Evolutionary conservation across 495 filamentous ascomycete genomes (phyloP).

Genomic region (Neurospora sp.): DNA sequence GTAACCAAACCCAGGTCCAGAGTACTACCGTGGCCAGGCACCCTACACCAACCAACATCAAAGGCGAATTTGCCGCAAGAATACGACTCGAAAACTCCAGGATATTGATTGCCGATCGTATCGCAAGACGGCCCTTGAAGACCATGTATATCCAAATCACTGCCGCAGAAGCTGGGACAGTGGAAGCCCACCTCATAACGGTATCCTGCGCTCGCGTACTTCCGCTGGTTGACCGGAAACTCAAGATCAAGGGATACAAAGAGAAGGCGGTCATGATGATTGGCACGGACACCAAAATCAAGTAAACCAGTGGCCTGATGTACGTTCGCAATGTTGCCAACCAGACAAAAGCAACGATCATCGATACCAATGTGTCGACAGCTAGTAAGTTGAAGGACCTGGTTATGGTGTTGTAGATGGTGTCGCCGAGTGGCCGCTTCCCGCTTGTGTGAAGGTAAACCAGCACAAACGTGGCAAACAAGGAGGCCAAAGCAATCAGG

Average conservation of each 20-base stretch:
- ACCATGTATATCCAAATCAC: conserved; percentile 75
- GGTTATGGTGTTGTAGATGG: conserved; percentile 83
- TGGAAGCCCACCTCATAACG: conserved; percentile 78
- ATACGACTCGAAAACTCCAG: conserved; percentile 87
- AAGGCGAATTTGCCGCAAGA: conserved; percentile 69
- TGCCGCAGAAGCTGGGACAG: conserved; percentile 63
- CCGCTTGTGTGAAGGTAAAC: conserved; percentile 73
- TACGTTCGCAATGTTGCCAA: conserved; percentile 78
- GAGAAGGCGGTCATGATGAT: conserved; percentile 78
- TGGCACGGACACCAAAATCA: conserved; percentile 75
- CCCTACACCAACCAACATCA: conserved; percentile 72
- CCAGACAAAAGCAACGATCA: conserved; percentile 83
- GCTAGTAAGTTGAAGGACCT: conserved; percentile 82
- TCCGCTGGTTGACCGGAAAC: conserved; percentile 63
- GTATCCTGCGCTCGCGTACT: conserved; percentile 71
- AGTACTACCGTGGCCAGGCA: conserved; percentile 64
- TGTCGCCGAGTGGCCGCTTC: conserved; percentile 60
- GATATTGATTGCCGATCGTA: conserved; percentile 71
- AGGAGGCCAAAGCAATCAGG: conserved; percentile 67
- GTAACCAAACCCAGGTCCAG: conserved; percentile 94
- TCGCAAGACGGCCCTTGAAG: conserved; percentile 64
- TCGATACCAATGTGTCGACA: conserved; percentile 79
- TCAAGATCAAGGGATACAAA: conserved; percentile 82
- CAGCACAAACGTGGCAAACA: conserved; percentile 80
- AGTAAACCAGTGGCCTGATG: conserved; percentile 65